A percentile compares a stretch with the other conserved stretches of the same genome.
Conservation (phyloP, 2,329 filamentous ascomycete species). For the Neofusicoccum ribis region DNA sequence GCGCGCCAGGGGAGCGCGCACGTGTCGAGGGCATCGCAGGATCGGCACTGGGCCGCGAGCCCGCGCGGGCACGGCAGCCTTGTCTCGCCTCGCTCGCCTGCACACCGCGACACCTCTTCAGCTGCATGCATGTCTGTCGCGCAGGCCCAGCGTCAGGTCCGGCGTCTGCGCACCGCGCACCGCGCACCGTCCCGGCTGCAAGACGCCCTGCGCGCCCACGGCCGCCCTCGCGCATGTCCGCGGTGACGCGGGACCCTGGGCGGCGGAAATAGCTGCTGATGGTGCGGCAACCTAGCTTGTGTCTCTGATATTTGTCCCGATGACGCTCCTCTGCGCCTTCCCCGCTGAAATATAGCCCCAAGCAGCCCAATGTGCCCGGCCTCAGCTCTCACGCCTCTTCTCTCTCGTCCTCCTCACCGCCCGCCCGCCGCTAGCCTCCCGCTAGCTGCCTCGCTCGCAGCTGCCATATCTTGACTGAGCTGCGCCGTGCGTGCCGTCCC, state of each 20-base stretch:
- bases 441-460: constrained; percentile 7
- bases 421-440: background rate
- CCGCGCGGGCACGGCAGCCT: constrained; percentile 4
- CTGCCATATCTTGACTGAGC: background rate
- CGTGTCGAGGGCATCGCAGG: constrained; percentile 10
- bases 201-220: background rate
- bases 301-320: constrained; percentile 7
- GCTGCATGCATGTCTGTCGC: constrained; percentile 11
- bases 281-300: constrained; percentile 2
- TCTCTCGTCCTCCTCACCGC: background rate
- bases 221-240: background rate
- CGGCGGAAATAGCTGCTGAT: background rate
- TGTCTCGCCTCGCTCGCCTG: constrained; percentile 3
- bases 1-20: background rate
- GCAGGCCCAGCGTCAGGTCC: background rate
- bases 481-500: background rate
- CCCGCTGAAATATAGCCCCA: constrained; percentile 12
- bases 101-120: constrained; percentile 15
- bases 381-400: background rate
- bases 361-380: background rate
- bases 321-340: constrained; percentile 16
- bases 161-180: background rate
- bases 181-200: background rate
- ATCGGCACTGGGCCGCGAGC: background rate
- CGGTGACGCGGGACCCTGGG: constrained; percentile 12